phyloP scores from a whole-genome alignment of 352 stramenopile genomes.

The Globisporangium polare region DNA sequence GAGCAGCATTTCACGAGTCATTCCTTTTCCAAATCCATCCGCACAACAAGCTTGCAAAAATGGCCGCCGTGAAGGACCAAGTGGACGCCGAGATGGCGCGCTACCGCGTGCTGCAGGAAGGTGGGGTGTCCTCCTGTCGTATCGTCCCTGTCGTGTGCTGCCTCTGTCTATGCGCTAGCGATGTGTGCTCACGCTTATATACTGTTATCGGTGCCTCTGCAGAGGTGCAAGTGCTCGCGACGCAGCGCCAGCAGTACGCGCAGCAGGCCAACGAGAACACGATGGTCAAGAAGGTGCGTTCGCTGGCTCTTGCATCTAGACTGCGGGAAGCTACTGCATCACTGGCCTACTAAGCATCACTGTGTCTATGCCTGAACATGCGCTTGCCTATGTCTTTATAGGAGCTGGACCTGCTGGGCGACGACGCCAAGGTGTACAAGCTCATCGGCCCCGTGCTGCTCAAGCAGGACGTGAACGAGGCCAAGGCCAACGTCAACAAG shows the following conservation, averaged over 20 bases:
- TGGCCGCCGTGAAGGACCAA: slow-evolving; percentile 58
- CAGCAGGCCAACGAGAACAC: slow-evolving; percentile 95
- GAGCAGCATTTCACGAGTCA: neutral
- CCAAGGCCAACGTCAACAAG: slow-evolving; percentile 94
- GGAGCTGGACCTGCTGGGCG: slow-evolving; percentile 85
- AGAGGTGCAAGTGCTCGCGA: slow-evolving; percentile 81
- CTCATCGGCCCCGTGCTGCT: slow-evolving; percentile 94
- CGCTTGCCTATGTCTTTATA: neutral
- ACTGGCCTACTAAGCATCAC: neutral
- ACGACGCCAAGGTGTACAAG: slow-evolving; percentile 92
- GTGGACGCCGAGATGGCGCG: slow-evolving; percentile 87
- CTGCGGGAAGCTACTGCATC: neutral
- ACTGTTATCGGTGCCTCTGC: neutral
- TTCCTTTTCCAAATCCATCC: slow-evolving; percentile 6
- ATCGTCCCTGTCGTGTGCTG: neutral
- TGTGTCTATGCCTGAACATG: neutral
- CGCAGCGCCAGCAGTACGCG: slow-evolving; percentile 88
- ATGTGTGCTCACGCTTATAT: neutral
- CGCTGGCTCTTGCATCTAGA: neutral
- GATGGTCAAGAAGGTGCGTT: slow-evolving; percentile 89
- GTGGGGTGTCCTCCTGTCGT: slow-evolving; percentile 27
- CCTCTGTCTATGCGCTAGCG: neutral
- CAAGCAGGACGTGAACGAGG: slow-evolving; percentile 93
- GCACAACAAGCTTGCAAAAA: slow-evolving; percentile 13
- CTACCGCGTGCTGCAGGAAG: slow-evolving; percentile 91